Percentiles rank a stretch among this genome's conserved stretches.
Conservation (phyloP, 768 basidiomycete species). For the Boletus vermiculosoides region DNA sequence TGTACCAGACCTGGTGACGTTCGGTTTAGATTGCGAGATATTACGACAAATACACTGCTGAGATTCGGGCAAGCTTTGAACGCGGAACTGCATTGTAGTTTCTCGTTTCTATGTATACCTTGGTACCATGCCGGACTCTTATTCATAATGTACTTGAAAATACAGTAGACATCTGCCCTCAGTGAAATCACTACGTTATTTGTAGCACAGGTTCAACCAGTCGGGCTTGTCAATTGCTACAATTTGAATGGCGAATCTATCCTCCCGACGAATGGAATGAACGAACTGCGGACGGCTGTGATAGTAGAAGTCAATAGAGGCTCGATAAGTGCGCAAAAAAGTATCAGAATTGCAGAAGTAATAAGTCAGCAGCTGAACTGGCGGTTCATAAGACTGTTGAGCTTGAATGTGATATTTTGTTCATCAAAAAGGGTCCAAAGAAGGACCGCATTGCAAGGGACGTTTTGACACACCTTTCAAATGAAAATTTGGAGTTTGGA, state of each 20-base stretch:
- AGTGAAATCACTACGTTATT: neutral
- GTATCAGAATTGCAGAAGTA: constrained; percentile 47
- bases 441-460: neutral
- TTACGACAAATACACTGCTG: constrained; percentile 95
- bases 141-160: constrained; percentile 11
- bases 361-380: constrained; percentile 41
- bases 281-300: neutral
- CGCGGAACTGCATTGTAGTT: constrained; percentile 87
- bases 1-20: neutral
- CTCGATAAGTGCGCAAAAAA: neutral
- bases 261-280: neutral
- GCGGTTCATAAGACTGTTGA: constrained; percentile 47
- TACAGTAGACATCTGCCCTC: neutral
- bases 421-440: constrained; percentile 33
- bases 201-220: neutral
- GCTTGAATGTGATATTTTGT: constrained; percentile 43
- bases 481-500: neutral
- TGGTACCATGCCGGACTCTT: constrained; percentile 4
- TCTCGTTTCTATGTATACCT: constrained; percentile 12
- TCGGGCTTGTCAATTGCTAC: too few species aligned
- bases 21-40: constrained; percentile 77
- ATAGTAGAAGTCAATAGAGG: neutral
- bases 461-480: neutral
- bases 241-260: too few species aligned
- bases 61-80: constrained; percentile 97